phyloP scores from a whole-genome alignment of 2,329 filamentous ascomycete genomes.

The Trichoderma pleuroti region DNA sequence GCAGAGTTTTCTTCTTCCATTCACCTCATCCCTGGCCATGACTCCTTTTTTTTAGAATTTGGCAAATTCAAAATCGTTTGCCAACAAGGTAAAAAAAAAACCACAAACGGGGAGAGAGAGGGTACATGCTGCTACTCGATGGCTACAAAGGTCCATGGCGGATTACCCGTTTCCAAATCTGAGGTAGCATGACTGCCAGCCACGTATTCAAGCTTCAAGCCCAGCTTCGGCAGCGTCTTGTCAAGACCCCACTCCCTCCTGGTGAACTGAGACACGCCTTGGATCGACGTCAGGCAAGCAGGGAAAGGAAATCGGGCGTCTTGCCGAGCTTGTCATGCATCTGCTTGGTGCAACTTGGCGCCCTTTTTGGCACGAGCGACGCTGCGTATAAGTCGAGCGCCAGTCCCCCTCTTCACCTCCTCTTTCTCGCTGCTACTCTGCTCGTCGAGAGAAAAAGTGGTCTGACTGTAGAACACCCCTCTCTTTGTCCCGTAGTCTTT shows the following conservation, averaged over 20 bases:
- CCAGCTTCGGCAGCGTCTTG: conserved; percentile 10
- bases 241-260: neutral
- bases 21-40: neutral
- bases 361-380: conserved; percentile 1
- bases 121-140: conserved; percentile 11
- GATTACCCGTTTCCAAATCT: conserved; percentile 3
- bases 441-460: neutral
- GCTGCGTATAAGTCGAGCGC: conserved; percentile 15
- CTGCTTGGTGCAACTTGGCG: conserved; percentile 1
- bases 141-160: conserved; percentile 1
- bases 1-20: neutral
- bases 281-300: conserved; percentile 15
- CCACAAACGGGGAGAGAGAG: neutral
- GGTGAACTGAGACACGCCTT: conserved; percentile 13
- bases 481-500: neutral
- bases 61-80: neutral
- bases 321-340: conserved; percentile 15
- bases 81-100: neutral
- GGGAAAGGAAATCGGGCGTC: conserved; percentile 7
- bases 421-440: neutral
- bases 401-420: neutral
- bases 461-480: neutral
- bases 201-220: conserved; percentile 19
- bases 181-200: conserved; percentile 14
- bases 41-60: neutral